Conservation (phyloP, 1,139 yeast species). For the Hemisphaericaspora xylanilytica region DNA sequence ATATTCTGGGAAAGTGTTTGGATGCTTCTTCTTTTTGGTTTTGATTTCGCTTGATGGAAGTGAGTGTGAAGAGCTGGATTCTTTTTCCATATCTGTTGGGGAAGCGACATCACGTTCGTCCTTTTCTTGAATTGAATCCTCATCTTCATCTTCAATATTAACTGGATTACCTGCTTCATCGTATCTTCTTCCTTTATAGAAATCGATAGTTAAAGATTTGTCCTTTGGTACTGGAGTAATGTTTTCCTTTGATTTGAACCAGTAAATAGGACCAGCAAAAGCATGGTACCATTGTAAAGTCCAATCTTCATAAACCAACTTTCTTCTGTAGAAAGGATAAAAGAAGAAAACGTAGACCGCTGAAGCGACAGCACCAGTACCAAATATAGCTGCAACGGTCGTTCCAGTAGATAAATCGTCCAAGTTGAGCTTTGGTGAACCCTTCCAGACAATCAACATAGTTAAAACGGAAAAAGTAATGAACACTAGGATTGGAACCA, state of each 20-base stretch:
- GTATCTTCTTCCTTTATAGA: conserved; percentile 60
- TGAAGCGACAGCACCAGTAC: conserved; percentile 60
- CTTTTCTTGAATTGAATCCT: conserved; percentile 3
- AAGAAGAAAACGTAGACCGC: conserved; percentile 52
- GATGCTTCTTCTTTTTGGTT: conserved; percentile 28
- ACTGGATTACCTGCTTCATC: conserved; percentile 21
- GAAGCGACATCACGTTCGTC: conserved; percentile 9
- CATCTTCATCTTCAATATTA: conserved; percentile 16
- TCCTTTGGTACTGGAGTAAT: conserved; percentile 71
- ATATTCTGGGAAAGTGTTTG: conserved; percentile 34
- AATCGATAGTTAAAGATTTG: conserved; percentile 54
- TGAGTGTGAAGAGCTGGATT: conserved; percentile 14
- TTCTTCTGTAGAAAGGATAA: conserved; percentile 64
- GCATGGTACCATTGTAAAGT: conserved; percentile 59
- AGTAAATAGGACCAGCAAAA: conserved; percentile 56
- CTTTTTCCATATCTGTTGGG: conserved; percentile 10
- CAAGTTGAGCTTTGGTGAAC: conserved; percentile 64
- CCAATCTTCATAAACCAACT: conserved; percentile 64
- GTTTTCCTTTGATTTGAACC: conserved; percentile 52
- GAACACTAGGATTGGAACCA: conserved; percentile 64
- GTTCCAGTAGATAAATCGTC: conserved; percentile 50
- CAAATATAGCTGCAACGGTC: conserved; percentile 55
- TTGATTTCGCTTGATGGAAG: conserved; percentile 12
- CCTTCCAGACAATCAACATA: conserved; percentile 64
- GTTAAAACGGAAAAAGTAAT: conserved; percentile 62